phyloP scores from a whole-genome alignment of 1,284 basidiomycete genomes.

The Heterobasidion parviporum region DNA sequence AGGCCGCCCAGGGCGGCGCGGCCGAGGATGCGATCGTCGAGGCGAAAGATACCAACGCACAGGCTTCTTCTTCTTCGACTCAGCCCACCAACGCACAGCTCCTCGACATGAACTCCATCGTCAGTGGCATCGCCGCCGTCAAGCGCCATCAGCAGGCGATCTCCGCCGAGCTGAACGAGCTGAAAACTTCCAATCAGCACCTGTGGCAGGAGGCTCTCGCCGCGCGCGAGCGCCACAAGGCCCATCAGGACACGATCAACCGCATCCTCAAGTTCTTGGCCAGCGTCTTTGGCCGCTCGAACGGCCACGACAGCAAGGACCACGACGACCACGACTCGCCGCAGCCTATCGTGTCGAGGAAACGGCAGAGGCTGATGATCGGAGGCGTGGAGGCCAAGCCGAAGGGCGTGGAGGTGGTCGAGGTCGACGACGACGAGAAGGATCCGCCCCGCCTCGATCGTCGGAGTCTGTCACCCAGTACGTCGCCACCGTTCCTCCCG shows the following conservation, averaged over 20 bases:
- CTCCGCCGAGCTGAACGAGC: slow-evolving; percentile 78
- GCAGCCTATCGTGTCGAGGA: slow-evolving; percentile 41
- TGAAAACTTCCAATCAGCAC: slow-evolving; percentile 83
- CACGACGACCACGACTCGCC: slow-evolving; percentile 28
- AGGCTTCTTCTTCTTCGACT: no score
- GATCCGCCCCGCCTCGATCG: slow-evolving; percentile 11
- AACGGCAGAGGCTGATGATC: slow-evolving; percentile 57
- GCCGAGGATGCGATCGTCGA: slow-evolving; percentile 20
- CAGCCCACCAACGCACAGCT: slow-evolving; percentile 18
- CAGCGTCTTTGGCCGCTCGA: slow-evolving; percentile 75
- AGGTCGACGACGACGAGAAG: slow-evolving; percentile 29
- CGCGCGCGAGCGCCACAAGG: slow-evolving; percentile 75
- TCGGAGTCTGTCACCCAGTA: slow-evolving; percentile 11
- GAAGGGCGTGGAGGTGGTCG: slow-evolving; percentile 28
- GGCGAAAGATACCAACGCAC: slow-evolving; percentile 13
- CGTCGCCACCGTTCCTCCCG: slow-evolving; percentile 3
- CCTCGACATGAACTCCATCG: slow-evolving; percentile 68
- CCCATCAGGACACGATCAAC: slow-evolving; percentile 96
- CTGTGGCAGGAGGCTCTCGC: slow-evolving; percentile 90
- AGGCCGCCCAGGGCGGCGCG: slow-evolving; percentile 22
- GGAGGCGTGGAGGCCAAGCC: slow-evolving; percentile 36
- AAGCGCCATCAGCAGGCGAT: slow-evolving; percentile 90
- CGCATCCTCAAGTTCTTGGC: slow-evolving; percentile 92
- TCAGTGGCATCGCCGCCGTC: slow-evolving; percentile 82
- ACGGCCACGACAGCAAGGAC: slow-evolving; percentile 32